These are phyloP conservation scores for Apiospora phragmitis DNA, from an alignment of 2,329 filamentous ascomycete genomes.

Conservation along the genomic window DNA sequence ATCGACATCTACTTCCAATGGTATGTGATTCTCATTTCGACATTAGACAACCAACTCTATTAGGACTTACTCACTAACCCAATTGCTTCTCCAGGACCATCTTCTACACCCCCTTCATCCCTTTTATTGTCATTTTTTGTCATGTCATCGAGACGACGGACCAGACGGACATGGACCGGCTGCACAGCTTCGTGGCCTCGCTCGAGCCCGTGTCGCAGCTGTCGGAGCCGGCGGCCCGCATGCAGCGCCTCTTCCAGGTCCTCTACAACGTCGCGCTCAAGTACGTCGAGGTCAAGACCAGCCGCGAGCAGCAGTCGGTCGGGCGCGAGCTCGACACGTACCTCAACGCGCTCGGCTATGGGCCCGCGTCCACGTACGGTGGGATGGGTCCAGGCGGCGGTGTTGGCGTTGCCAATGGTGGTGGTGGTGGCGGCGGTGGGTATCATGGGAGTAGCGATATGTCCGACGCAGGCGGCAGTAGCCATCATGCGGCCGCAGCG, in stretches of 20 bases:
- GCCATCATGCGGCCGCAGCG: conserved; percentile 17
- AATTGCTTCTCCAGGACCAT: conserved; percentile 44
- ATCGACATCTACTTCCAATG: conserved; percentile 53
- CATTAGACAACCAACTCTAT: background rate
- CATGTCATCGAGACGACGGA: conserved; percentile 54
- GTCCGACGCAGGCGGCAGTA: background rate
- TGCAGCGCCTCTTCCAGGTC: conserved; percentile 62
- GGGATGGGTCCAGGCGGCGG: background rate
- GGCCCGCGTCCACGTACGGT: conserved; percentile 35
- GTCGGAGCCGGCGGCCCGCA: conserved; percentile 60
- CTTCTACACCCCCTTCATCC: conserved; percentile 57
- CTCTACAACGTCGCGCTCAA: conserved; percentile 62
- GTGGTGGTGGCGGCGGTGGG: background rate
- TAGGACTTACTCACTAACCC: no score
- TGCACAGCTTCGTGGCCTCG: conserved; percentile 58
- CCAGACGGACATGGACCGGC: conserved; percentile 50
- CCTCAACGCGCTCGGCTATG: conserved; percentile 62
- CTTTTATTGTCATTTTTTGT: conserved; percentile 61
- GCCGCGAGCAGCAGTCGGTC: conserved; percentile 47
- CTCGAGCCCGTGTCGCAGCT: conserved; percentile 51
- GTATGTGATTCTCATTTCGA: conserved; percentile 31
- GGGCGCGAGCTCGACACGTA: conserved; percentile 66
- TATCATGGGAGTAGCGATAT: background rate
- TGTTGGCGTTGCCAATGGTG: background rate
- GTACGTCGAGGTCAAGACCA: conserved; percentile 55